Percentiles rank a stretch among this genome's conserved stretches.
phyloP scores from a whole-genome alignment of 352 stramenopile species.

The Phytophthora citricola region DNA sequence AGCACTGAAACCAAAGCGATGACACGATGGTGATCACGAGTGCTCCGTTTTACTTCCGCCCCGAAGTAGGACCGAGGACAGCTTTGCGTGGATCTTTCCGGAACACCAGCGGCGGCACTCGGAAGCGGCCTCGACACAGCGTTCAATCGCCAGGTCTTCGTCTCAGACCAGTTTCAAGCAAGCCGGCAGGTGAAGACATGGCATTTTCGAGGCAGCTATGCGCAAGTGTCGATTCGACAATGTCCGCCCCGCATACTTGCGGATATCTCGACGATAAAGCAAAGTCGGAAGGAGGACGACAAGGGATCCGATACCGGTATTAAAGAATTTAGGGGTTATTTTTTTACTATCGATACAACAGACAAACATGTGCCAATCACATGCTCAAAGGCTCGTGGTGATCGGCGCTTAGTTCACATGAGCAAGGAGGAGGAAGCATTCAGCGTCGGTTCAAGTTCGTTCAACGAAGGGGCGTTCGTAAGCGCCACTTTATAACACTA shows the following conservation, averaged over 20 bases:
- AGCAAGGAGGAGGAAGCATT: too few species aligned
- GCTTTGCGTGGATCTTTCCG: not conserved
- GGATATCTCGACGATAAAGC: constrained; percentile 1
- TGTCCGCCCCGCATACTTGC: constrained; percentile 9
- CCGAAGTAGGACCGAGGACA: constrained; percentile 14
- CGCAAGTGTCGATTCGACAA: constrained; percentile 26
- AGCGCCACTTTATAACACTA: too few species aligned
- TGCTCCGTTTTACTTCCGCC: constrained; percentile 24
- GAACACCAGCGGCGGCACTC: constrained; percentile 1
- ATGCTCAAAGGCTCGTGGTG: too few species aligned
- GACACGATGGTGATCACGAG: not conserved
- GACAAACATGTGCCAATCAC: too few species aligned
- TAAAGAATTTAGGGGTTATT: too few species aligned
- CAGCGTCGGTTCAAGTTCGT: too few species aligned
- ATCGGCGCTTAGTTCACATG: too few species aligned
- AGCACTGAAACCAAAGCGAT: constrained; percentile 26
- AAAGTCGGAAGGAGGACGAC: too few species aligned
- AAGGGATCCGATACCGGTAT: not conserved
- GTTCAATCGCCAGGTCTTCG: constrained; percentile 20
- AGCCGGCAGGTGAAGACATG: too few species aligned
- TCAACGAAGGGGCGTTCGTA: too few species aligned
- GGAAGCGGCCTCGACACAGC: constrained; percentile 10
- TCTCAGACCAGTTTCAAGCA: constrained; percentile 10
- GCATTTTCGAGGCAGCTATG: constrained; percentile 6
- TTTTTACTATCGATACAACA: too few species aligned